phyloP scores from a whole-genome alignment of 371 early-diverging fungal genomes.

The Umbelopsis sp. region DNA sequence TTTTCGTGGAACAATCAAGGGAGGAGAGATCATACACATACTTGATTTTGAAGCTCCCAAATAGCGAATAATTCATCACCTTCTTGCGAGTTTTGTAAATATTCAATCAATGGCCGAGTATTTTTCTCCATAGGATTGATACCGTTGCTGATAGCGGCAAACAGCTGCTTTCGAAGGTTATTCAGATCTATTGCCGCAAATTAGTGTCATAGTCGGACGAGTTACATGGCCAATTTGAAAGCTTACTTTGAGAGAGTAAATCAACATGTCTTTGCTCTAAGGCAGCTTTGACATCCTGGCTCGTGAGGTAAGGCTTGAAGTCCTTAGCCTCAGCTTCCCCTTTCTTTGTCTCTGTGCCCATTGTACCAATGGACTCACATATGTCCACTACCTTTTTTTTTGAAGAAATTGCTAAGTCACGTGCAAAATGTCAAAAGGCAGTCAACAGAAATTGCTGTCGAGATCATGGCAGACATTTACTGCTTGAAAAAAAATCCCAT shows the following conservation, averaged over 20 bases:
- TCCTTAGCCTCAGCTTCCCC: background rate
- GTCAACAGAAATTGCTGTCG: no score
- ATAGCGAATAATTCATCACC: slow-evolving; percentile 37
- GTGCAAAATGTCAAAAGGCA: no score
- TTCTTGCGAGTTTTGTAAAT: slow-evolving; percentile 44
- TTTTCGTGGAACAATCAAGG: no score
- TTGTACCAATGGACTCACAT: background rate
- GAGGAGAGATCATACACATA: slow-evolving; percentile 19
- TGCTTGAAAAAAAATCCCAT: no score
- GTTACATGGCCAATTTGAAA: background rate
- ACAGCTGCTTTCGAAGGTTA: slow-evolving; percentile 37
- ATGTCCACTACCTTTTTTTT: background rate
- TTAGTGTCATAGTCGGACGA: background rate
- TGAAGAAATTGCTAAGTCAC: background rate
- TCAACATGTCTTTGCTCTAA: slow-evolving; percentile 17
- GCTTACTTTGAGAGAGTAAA: slow-evolving; percentile 12
- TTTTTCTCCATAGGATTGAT: slow-evolving; percentile 48
- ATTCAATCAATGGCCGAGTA: slow-evolving; percentile 51
- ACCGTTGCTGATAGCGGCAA: slow-evolving; percentile 34
- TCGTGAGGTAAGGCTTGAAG: slow-evolving; percentile 9
- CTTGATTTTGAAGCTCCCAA: slow-evolving; percentile 50
- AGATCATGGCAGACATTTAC: no score
- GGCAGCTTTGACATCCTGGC: background rate
- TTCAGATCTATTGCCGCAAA: slow-evolving; percentile 24
- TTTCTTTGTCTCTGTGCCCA: slow-evolving; percentile 17